These are phyloP conservation scores for Albifimbria verrucaria DNA, from an alignment of 2,329 filamentous ascomycete species.

Conservation along the genomic window DNA sequence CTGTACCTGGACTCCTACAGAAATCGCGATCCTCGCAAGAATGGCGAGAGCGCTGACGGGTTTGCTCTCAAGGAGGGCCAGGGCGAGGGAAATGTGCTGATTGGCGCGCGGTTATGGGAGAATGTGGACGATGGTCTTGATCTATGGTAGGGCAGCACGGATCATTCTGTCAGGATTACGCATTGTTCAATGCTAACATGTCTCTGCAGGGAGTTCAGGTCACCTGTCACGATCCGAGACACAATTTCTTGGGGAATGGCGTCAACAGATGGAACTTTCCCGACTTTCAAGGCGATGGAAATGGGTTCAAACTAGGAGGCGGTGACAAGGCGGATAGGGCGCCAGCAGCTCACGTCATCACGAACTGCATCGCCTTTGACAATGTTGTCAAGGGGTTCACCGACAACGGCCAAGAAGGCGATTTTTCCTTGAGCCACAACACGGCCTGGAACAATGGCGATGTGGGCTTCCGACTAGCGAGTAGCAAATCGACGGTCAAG, in stretches of 20 bases:
- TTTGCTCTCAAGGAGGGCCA: conserved; percentile 45
- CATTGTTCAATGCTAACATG: not conserved
- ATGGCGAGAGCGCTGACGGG: conserved; percentile 48
- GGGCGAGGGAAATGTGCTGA: conserved; percentile 42
- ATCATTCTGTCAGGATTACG: not conserved
- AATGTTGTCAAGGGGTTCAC: conserved; percentile 44
- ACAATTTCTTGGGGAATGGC: conserved; percentile 44
- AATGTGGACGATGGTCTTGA: conserved; percentile 46
- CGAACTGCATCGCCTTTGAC: conserved; percentile 41
- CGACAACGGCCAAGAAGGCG: conserved; percentile 41
- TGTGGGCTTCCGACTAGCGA: conserved; percentile 35
- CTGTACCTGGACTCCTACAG: conserved; percentile 40
- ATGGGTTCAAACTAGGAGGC: conserved; percentile 45
- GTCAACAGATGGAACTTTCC: conserved; percentile 41
- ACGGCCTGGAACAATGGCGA: conserved; percentile 44
- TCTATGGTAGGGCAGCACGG: conserved; percentile 14
- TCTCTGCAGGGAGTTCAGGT: conserved; percentile 30
- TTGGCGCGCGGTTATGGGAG: conserved; percentile 44
- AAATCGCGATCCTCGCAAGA: conserved; percentile 46
- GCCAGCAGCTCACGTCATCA: conserved; percentile 38
- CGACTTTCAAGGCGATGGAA: conserved; percentile 41
- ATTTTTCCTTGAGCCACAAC: conserved; percentile 36
- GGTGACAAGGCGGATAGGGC: conserved; percentile 29
- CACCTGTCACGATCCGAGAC: conserved; percentile 39
- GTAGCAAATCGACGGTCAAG: conserved; percentile 29